Conservation (phyloP, 2,329 filamentous ascomycete species). For the Sarocladiaceae sp. region DNA sequence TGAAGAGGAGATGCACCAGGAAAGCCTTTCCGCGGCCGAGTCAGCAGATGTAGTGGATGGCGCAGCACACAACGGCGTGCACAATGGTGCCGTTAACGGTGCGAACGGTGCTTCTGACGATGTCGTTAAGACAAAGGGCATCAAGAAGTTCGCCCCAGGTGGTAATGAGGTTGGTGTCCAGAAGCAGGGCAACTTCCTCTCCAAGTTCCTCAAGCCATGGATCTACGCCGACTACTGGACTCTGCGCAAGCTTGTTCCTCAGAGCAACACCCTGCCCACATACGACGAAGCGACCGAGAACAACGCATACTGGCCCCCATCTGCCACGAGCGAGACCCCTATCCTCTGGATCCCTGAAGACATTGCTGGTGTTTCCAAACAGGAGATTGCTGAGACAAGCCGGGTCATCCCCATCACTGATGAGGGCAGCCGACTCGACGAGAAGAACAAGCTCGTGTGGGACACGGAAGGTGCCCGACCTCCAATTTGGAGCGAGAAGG, state of each 20-base stretch:
- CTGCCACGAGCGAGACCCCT: slow-evolving; percentile 56
- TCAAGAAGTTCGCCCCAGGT: slow-evolving; percentile 18
- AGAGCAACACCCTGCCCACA: slow-evolving; percentile 42
- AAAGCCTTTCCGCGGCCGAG: slow-evolving; percentile 13
- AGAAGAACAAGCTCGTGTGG: slow-evolving; percentile 50
- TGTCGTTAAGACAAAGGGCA: slow-evolving; percentile 19
- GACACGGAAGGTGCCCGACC: slow-evolving; percentile 36
- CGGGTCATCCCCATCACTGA: slow-evolving; percentile 69
- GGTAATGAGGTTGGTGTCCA: slow-evolving; percentile 17
- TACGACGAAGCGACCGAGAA: slow-evolving; percentile 61
- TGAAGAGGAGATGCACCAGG: slow-evolving; percentile 35
- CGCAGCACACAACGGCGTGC: slow-evolving; percentile 22
- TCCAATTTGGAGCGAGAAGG: slow-evolving; percentile 40
- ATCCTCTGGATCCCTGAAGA: slow-evolving; percentile 76
- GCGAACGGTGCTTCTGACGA: slow-evolving; percentile 11
- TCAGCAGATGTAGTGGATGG: slow-evolving; percentile 12
- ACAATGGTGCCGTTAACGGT: slow-evolving; percentile 17
- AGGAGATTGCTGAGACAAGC: slow-evolving; percentile 65
- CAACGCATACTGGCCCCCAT: slow-evolving; percentile 70
- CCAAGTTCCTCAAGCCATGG: slow-evolving; percentile 71
- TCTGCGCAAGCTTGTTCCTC: slow-evolving; percentile 67
- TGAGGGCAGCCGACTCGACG: slow-evolving; percentile 64
- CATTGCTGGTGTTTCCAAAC: slow-evolving; percentile 60
- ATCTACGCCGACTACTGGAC: slow-evolving; percentile 67
- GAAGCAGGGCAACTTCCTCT: slow-evolving; percentile 49